Base-by-base conservation (phyloP, 208 protist genomes). In the Leishmania braziliensis region DNA sequence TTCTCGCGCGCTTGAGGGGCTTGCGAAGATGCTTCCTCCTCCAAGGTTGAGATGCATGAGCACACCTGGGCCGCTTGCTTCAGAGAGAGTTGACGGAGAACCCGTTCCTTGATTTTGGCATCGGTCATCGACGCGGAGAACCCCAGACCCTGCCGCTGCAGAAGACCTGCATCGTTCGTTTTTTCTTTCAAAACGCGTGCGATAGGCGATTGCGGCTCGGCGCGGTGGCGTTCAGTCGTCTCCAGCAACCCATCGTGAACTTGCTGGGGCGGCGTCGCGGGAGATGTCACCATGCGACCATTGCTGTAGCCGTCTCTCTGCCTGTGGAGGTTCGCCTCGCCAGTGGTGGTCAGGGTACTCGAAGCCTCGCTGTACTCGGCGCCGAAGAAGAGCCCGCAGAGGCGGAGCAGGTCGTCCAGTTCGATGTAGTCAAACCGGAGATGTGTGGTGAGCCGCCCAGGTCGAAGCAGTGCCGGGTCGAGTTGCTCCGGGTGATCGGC, bases 351-450 rank as follows among this genome's bases (percentile, higher is more conserved):
- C 62, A 73, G 39, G n/a, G 76, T 14, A 8, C 68, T 60, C 14
- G 33, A 50, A 6, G 48, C 29, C 29, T 43, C 54, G 50, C 26
- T 8, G 48, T n/a, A 63, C 26, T 78, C 73, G 20, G 56, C 18
- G 0, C 82, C 82, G 20, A 70, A 85, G 39, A 85, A 85, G 16
- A 85, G 73, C 0, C 82, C 82, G 33, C 77, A 81, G 4, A 85
- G 36, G 20, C 53, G 71, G 20, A 79, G 33, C 36, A 85, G 60
- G 1, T 63, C 77, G 5, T 81, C 54, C 70, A 85, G 60, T 39
- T 85, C 72, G 4, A 85, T 72, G 78, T 79, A 85, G 82, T 85
- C 82, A 26, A 85, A 85, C 29, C 82, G 77, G 10, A 85, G 9
- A 60, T 85, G 82, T 48, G 77, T 85, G 16, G 77, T 14, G 12